Evolutionary conservation across 129 eudicot genomes (phyloP).

Genomic region (Daucus carota): DH1_v3.0 NC_030387.2:37546501-37547000

Average conservation of each 20-base stretch:
- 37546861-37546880: background rate
- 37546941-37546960: conserved; percentile 14
- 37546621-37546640: background rate
- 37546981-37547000: conserved; percentile 20
- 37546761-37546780: background rate
- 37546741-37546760: background rate
- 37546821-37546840: background rate
- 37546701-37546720: background rate
- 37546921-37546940: conserved; percentile 5
- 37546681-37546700: background rate
- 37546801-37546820: background rate
- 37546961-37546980: conserved; percentile 15
- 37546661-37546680: background rate
- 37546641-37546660: background rate
- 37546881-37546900: background rate
- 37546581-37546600: background rate
- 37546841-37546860: background rate
- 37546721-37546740: background rate
- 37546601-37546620: background rate
- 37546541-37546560: background rate
- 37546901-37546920: background rate
- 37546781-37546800: background rate
- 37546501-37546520: too few relatives aligned
- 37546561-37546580: background rate
- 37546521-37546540: background rate